Evolutionary conservation across 768 basidiomycete species (phyloP), one percentile per base, ranked within the genome.

Genomic region (Vararia minispora): DNA sequence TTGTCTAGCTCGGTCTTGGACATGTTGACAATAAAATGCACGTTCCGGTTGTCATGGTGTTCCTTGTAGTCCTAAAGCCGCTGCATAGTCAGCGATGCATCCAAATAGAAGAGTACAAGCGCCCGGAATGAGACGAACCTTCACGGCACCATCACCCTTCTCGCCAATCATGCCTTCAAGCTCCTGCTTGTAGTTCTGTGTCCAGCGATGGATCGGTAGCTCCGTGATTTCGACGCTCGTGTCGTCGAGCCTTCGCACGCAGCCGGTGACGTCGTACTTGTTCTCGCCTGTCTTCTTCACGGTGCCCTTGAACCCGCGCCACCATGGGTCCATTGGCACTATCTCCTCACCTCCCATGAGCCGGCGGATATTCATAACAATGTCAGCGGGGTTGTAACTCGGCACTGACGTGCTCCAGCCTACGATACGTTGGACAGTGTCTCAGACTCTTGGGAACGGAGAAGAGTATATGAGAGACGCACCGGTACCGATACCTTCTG

Each of bases 401-500:
- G 95, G 95, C 36, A 99, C 66, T 28, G 60, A 76, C 1, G 95
- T 97, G 54, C 89, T 92, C 94, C 95, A 99, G 47, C 94, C 90
- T 89, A 42, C 17, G 22, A 26, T 5, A 17, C 7, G n/a, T n/a
- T n/a, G 17, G 5, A n/a, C 16, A 10, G 6, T 24, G 22, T 48
- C 11, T 44, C 27, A 6, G 18, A 23, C 20, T 18, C 9, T 12
- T 14, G n/a, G 5, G 10, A 5, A 18, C 18, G 41, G 10, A 52
- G 32, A 16, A 26, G 30, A 39, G 4, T 20, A 17, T 27, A 37
- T 20, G 11, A 27, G 28, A 32, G 6, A 50, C 72, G 53, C 41
- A 82, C 87, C 90, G 40, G 95, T 99, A 31, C 95, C 95, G 50
- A 99, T 98, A 63, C 95, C 95, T 47, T 97, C 92, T 8, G 87